Conservation (phyloP, 257 asterid species). For the Cordia subcordata region DNA sequence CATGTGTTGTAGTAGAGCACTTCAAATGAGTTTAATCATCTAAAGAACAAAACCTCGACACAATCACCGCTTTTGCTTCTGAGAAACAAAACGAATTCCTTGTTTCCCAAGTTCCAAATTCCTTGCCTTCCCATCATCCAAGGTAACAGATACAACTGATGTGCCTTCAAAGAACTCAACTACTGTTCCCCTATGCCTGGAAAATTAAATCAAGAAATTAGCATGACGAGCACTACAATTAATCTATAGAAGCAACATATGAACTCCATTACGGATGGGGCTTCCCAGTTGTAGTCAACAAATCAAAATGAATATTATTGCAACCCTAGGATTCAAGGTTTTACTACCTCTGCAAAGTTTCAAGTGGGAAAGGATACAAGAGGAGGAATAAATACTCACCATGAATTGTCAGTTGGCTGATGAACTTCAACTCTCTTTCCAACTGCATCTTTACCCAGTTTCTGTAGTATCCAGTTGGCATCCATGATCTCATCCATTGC, state of each 20-base stretch:
- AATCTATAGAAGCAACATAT: no score
- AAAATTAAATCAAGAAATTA: not conserved
- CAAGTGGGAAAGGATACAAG: no score
- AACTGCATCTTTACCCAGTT: slow-evolving; percentile 90
- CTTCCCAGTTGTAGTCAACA: no score
- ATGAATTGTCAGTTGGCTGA: slow-evolving; percentile 67
- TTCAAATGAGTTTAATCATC: no score
- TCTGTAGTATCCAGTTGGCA: slow-evolving; percentile 94
- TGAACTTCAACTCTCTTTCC: slow-evolving; percentile 97
- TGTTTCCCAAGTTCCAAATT: slow-evolving; percentile 88
- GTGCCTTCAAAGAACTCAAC: slow-evolving; percentile 56
- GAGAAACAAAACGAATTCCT: slow-evolving; percentile 83
- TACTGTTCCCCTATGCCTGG: slow-evolving; percentile 64
- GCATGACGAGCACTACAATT: no score
- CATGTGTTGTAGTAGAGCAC: no score
- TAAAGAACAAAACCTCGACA: no score
- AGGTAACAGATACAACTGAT: slow-evolving; percentile 57
- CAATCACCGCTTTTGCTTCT: slow-evolving; percentile 46
- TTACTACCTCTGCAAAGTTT: no score
- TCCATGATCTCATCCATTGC: slow-evolving; percentile 68
- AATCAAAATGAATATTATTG: no score
- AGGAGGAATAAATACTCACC: slow-evolving; percentile 39
- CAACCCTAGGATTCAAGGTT: no score
- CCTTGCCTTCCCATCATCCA: slow-evolving; percentile 73
- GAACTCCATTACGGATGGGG: no score